Evolutionary conservation across 331 rosid genomes (phyloP), one percentile per base, ranked within the genome.

Genomic region (Quercus tomentella): DNA sequence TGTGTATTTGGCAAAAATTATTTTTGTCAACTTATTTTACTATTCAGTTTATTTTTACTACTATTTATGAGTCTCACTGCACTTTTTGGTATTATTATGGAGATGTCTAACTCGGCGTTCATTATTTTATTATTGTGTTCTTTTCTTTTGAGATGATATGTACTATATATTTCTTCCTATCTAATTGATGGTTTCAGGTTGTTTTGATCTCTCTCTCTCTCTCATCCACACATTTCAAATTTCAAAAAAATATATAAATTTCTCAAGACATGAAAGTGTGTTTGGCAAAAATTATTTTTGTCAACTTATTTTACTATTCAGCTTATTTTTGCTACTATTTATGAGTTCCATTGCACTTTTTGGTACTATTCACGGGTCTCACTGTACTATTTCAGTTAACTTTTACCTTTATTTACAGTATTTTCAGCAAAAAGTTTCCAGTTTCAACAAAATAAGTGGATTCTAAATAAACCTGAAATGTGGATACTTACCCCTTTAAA

Each of bases 21-120:
- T 35, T 35, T 35, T 35, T 35, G 10, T 1, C 43, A 35, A 35
- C 2, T 35, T 35, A 35, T 35, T 35, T 35, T 35, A 35, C 0
- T 35, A 35, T 35, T 35, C 1, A 35, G 0, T 0, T 7, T 35
- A 35, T 35, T 35, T 35, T 7, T 35, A 0, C 0, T 35, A 35
- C 9, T 35, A 35, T 7, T 35, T 0, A 7, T 7, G 2, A 2
- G 9, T 0, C 0, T 0, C 0, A 35, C 9, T 35, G 41, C 0
- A 7, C 0, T 35, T 35, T 35, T 6, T 35, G 2, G 0, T 35
- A 35, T 0, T 35, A 1, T 35, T 35, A n/a, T n/a, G 86, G 84
- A 31, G 83, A 55, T 85, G 83, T 79, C 89, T 82, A 84, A 82
- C 82, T 79, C 81, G 85, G 73, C 75, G 77, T 73, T 84, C 81